Conservation (phyloP, 148 eudicot genomes). For the Silene latifolia region DNA sequence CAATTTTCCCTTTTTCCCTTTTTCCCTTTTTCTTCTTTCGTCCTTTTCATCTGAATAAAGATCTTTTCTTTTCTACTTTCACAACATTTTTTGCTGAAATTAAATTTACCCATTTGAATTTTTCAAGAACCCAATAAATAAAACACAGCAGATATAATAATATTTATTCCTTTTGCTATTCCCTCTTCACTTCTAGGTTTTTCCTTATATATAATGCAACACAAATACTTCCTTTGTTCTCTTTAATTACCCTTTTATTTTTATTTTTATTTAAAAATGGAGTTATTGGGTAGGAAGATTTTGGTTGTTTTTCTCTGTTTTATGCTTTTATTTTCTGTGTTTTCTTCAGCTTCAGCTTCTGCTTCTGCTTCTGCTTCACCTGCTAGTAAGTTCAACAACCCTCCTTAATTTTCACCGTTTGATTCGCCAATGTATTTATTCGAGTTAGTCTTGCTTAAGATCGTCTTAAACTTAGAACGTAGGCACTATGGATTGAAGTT, state of each 20-base stretch:
- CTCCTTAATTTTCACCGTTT: not conserved
- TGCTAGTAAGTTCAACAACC: constrained; percentile 51
- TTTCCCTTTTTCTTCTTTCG: not conserved
- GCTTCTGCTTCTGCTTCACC: constrained; percentile 65
- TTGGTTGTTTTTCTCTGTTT: constrained; percentile 34
- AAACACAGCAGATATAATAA: not conserved
- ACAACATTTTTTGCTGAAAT: not conserved
- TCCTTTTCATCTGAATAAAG: constrained; percentile 7
- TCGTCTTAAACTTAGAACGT: too few species aligned
- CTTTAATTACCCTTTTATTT: constrained; percentile 17
- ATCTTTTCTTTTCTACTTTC: constrained; percentile 6
- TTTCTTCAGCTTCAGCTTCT: constrained; percentile 56
- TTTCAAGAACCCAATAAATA: not conserved
- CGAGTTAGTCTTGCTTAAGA: too few species aligned
- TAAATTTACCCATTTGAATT: constrained; percentile 17
- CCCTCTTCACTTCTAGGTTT: constrained; percentile 38
- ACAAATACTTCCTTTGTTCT: not conserved
- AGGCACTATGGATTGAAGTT: too few species aligned
- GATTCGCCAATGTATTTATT: too few species aligned
- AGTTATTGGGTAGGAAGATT: constrained; percentile 29
- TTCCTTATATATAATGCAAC: constrained; percentile 24
- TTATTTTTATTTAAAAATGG: constrained; percentile 25
- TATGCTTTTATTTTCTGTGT: constrained; percentile 44
- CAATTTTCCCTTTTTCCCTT: not conserved
- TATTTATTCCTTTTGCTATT: not conserved